phyloP scores from a whole-genome alignment of 2,329 filamentous ascomycete genomes.

The Epichloe gansuensis region DNA sequence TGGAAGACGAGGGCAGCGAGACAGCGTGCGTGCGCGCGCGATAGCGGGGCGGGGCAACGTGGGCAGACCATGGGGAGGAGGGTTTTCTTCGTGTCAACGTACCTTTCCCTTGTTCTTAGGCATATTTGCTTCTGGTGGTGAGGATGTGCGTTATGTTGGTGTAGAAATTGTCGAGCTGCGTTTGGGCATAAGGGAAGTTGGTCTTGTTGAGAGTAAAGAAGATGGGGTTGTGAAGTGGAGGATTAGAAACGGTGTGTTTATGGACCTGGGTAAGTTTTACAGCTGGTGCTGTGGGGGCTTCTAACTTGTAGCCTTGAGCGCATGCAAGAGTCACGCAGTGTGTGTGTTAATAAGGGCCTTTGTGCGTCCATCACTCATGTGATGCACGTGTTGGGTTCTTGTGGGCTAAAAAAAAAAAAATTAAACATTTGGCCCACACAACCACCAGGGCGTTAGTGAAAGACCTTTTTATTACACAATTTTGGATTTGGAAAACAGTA shows the following conservation, averaged over 20 bases:
- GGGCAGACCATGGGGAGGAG: not conserved
- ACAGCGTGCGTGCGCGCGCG: conserved; percentile 2
- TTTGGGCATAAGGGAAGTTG: not conserved
- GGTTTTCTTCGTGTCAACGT: conserved; percentile 19
- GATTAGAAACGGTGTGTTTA: conserved; percentile 1
- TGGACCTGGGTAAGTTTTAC: not conserved
- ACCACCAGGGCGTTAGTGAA: not conserved
- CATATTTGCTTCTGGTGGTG: conserved; percentile 42
- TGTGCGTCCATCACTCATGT: too few relatives aligned
- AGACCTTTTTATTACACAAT: not conserved
- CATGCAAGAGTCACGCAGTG: not conserved
- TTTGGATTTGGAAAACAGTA: too few relatives aligned
- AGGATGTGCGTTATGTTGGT: not conserved
- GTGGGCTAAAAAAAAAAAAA: not conserved
- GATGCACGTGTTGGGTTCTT: too few relatives aligned
- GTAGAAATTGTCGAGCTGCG: not conserved
- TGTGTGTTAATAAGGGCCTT: not conserved
- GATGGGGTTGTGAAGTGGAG: conserved; percentile 3
- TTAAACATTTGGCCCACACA: not conserved
- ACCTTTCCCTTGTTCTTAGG: conserved; percentile 99
- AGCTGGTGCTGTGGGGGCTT: not conserved
- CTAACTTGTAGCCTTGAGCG: not conserved
- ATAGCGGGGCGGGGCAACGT: conserved; percentile 18
- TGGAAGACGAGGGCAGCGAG: not conserved
- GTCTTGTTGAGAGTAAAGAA: not conserved